A percentile compares a stretch with the other conserved stretches of the same genome.
These are phyloP conservation scores for Nannochloropsis oceanica DNA, from an alignment of 108 stramenopile genomes.

Conservation along the genomic window DNA sequence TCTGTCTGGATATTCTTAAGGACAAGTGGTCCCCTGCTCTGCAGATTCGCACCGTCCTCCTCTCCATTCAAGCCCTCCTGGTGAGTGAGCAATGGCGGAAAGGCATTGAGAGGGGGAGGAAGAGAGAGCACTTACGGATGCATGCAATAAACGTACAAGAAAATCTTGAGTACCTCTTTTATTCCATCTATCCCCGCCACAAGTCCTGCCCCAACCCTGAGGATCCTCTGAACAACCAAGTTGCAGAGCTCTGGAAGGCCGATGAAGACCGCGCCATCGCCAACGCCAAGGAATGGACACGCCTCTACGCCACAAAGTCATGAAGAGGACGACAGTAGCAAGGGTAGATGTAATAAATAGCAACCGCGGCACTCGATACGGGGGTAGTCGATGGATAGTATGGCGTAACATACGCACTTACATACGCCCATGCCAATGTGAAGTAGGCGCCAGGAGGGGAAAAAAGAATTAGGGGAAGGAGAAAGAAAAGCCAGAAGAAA, in stretches of 20 bases:
- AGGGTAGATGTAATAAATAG: too few species aligned
- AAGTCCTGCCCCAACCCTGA: constrained; percentile 87
- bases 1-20: constrained; percentile 97
- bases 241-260: constrained; percentile 91
- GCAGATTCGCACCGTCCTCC: constrained; percentile 81
- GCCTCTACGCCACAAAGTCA: background rate
- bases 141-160: too few species aligned
- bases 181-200: background rate
- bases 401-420: too few species aligned
- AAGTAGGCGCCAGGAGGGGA: background rate
- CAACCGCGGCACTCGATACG: too few species aligned
- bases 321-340: background rate
- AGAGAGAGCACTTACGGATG: too few species aligned
- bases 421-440: too few species aligned
- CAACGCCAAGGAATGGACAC: constrained; percentile 10
- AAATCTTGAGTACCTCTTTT: background rate
- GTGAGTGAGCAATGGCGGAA: background rate
- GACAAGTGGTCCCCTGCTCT: constrained; percentile 98
- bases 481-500: background rate
- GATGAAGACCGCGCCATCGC: constrained; percentile 73
- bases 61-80: constrained; percentile 84
- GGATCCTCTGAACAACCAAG: constrained; percentile 90
- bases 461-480: background rate
- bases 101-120: background rate
- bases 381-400: too few species aligned